These are phyloP conservation scores for Stentor coeruleus DNA, from an alignment of 73 alveolate species.

Conservation along the genomic window DNA sequence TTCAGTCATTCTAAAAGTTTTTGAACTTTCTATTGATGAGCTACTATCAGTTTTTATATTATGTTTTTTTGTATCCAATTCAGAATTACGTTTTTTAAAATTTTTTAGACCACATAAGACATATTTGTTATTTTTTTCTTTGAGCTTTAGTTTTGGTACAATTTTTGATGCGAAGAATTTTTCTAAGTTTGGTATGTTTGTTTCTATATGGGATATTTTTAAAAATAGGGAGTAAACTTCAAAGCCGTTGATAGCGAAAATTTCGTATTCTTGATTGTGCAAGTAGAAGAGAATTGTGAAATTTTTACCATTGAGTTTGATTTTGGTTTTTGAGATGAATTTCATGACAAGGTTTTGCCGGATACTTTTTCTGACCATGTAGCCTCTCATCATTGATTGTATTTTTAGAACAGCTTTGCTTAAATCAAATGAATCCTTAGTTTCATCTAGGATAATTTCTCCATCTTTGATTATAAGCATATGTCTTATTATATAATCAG, in stretches of 20 bases:
- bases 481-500: background rate
- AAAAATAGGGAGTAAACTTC: background rate
- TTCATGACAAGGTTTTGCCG: background rate
- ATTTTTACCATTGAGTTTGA: background rate
- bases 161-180: background rate
- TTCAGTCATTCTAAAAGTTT: background rate
- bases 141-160: background rate
- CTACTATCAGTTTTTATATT: too few species aligned
- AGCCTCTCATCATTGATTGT: background rate
- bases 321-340: background rate
- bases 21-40: background rate
- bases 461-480: background rate
- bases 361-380: background rate
- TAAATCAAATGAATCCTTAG: background rate
- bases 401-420: background rate
- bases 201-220: background rate
- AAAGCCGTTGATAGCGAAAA: background rate
- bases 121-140: background rate
- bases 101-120: background rate
- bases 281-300: background rate
- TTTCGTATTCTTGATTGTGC: background rate
- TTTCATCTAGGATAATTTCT: background rate
- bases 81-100: background rate
- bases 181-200: background rate
- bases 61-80: too few species aligned